Evolutionary conservation across 1,139 yeast species (phyloP).

Genomic region (Geotrichum histeridarum): DNA sequence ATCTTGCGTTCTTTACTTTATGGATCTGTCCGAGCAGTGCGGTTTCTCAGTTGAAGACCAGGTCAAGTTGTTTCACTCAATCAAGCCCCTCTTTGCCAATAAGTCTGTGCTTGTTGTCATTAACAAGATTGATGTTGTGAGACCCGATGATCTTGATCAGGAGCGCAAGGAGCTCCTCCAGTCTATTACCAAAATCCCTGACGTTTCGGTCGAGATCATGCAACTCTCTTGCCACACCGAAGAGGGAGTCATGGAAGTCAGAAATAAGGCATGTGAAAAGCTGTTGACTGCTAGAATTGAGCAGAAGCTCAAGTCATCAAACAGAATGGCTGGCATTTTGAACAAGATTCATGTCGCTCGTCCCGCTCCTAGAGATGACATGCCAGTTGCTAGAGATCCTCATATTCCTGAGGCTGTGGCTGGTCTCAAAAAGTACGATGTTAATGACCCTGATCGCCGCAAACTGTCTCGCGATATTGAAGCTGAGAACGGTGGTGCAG

Average conservation of each 20-base stretch:
- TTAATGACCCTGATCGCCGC: conserved; percentile 77
- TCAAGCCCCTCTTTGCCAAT: conserved; percentile 94
- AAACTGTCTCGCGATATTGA: conserved; percentile 82
- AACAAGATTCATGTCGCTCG: conserved; percentile 93
- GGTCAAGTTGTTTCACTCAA: conserved; percentile 92
- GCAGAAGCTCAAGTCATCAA: conserved; percentile 89
- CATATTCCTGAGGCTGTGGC: conserved; percentile 73
- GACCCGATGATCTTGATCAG: conserved; percentile 73
- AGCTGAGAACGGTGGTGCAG: conserved; percentile 96
- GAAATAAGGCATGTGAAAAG: conserved; percentile 96
- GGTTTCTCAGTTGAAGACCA: conserved; percentile 97
- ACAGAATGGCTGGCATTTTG: conserved; percentile 81
- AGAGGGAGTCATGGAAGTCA: conserved; percentile 90
- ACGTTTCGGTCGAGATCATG: conserved; percentile 86
- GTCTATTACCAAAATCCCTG: conserved; percentile 42
- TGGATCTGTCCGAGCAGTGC: conserved; percentile 98
- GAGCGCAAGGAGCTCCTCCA: conserved; percentile 70
- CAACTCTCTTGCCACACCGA: conserved; percentile 90
- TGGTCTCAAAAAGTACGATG: conserved; percentile 59
- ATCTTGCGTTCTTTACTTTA: conserved; percentile 90
- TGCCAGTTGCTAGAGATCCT: conserved; percentile 58
- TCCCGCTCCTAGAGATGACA: conserved; percentile 85
- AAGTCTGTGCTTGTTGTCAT: conserved; percentile 92
- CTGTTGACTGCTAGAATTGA: conserved; percentile 92
- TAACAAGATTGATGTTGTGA: conserved; percentile 88